Evolutionary conservation across 2,329 filamentous ascomycete species (phyloP).

Genomic region (Orbilia ellipsospora): DNA sequence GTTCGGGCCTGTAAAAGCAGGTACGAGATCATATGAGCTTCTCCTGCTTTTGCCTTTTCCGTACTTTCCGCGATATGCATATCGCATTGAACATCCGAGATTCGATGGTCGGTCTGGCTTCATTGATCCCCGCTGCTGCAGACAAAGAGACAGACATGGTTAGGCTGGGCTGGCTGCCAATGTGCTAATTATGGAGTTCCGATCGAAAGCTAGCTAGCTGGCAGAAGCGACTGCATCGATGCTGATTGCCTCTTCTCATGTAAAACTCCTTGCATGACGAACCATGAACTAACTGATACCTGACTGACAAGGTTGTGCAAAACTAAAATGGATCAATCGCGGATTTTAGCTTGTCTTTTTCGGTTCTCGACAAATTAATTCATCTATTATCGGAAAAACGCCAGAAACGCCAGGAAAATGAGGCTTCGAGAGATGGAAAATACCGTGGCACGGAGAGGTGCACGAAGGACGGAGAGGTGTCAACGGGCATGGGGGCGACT

Average conservation of each 20-base stretch:
- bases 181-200: slow-evolving; percentile 15
- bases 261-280: neutral
- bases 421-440: neutral
- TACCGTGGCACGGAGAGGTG: neutral
- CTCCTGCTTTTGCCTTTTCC: neutral
- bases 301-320: too few species aligned
- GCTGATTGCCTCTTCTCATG: neutral
- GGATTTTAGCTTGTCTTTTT: too few species aligned
- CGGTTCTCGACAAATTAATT: too few species aligned
- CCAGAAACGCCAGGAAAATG: too few species aligned
- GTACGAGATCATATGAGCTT: slow-evolving; percentile 1
- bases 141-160: neutral
- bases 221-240: neutral
- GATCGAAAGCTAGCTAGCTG: neutral
- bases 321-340: too few species aligned
- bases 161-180: too few species aligned
- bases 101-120: too few species aligned
- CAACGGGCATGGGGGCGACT: neutral
- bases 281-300: too few species aligned
- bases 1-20: neutral
- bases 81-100: too few species aligned
- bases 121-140: slow-evolving; percentile 21
- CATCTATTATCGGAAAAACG: too few species aligned
- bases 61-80: neutral
- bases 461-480: neutral